Conservation (phyloP, 768 basidiomycete genomes). For the Boletus reticuloceps region DNA sequence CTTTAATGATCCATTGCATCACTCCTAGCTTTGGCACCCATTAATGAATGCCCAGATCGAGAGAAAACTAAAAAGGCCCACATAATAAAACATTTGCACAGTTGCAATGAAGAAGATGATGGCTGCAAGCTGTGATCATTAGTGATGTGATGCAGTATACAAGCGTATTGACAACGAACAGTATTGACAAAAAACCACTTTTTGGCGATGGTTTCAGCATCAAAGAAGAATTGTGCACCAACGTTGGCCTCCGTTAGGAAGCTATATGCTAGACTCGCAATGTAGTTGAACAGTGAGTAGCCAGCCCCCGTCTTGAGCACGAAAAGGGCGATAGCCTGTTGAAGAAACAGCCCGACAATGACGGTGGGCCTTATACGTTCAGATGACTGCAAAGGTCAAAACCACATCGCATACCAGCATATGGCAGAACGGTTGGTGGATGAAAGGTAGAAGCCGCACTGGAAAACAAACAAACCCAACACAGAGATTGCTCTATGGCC, state of each 20-base stretch:
- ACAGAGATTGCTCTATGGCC: constrained; percentile 82
- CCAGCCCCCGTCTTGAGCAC: constrained; percentile 85
- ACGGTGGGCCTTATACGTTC: constrained; percentile 65
- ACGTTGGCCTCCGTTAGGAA: constrained; percentile 66
- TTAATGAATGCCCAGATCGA: background rate
- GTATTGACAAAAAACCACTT: constrained; percentile 87
- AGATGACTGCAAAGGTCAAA: background rate
- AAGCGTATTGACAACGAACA: constrained; percentile 36
- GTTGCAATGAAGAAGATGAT: constrained; percentile 96
- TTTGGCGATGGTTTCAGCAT: constrained; percentile 56
- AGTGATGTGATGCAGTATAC: constrained; percentile 12
- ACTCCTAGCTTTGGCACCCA: constrained; percentile 53
- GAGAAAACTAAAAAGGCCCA: constrained; percentile 1
- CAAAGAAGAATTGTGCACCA: constrained; percentile 85
- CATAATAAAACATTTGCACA: constrained; percentile 87
- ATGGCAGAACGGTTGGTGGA: constrained; percentile 63
- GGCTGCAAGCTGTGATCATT: constrained; percentile 50
- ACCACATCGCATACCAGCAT: constrained; percentile 56
- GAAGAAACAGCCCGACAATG: constrained; percentile 80
- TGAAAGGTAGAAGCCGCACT: constrained; percentile 66
- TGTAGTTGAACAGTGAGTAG: constrained; percentile 80
- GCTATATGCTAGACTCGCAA: constrained; percentile 77
- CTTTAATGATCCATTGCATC: constrained; percentile 90
- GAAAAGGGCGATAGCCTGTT: constrained; percentile 85
- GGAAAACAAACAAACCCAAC: constrained; percentile 77